phyloP scores from a whole-genome alignment of 2,329 filamentous ascomycete species.

The Akanthomyces muscarius region DNA sequence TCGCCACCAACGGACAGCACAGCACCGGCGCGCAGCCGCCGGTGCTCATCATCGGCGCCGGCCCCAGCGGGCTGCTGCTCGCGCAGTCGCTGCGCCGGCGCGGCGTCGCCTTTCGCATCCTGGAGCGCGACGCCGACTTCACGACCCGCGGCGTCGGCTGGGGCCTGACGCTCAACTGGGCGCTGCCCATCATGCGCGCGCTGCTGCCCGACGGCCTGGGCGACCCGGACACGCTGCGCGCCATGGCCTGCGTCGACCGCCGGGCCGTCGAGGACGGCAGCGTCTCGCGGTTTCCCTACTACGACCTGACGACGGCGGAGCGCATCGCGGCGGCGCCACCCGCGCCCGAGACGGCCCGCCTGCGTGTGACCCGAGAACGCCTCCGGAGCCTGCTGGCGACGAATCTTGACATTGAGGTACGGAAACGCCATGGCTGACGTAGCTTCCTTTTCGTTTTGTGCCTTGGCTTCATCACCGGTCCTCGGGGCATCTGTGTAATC shows the following conservation, averaged over 20 bases:
- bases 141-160: conserved; percentile 50
- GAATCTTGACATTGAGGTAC: conserved; percentile 44
- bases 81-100: conserved; percentile 32
- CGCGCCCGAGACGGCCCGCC: conserved; percentile 40
- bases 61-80: conserved; percentile 35
- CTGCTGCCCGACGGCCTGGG: conserved; percentile 46
- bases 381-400: conserved; percentile 43
- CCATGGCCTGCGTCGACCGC: conserved; percentile 49
- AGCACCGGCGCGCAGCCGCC: conserved; percentile 15
- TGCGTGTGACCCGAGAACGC: conserved; percentile 45
- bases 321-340: conserved; percentile 37
- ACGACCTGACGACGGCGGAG: conserved; percentile 50
- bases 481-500: too few species aligned
- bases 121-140: conserved; percentile 49
- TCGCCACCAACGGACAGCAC: background rate
- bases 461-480: too few species aligned
- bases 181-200: conserved; percentile 46
- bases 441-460: too few species aligned
- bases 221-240: conserved; percentile 37
- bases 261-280: conserved; percentile 44
- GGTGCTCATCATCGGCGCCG: conserved; percentile 36
- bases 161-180: conserved; percentile 63
- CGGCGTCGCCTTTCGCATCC: conserved; percentile 43
- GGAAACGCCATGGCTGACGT: background rate
- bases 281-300: conserved; percentile 49